A percentile compares a stretch with the other conserved stretches of the same genome.
Conservation (phyloP, 2,329 filamentous ascomycete species). For the Colletotrichum phormii region DNA sequence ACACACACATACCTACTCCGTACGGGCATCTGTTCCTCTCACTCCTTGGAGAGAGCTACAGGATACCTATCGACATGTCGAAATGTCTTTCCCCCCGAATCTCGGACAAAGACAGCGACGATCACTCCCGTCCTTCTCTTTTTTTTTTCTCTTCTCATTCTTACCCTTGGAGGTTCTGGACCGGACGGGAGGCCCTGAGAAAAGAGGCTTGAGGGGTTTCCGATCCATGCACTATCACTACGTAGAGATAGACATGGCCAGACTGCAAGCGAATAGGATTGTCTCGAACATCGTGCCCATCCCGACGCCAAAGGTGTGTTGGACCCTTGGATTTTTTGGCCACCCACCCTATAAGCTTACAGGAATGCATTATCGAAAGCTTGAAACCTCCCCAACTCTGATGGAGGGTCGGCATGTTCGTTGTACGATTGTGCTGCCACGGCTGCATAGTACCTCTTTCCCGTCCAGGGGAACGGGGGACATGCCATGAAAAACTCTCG, state of each 20-base stretch:
- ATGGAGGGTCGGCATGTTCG: slow-evolving; percentile 7
- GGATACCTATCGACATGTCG: not conserved
- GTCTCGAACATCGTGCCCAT: slow-evolving; percentile 13
- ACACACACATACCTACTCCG: not conserved
- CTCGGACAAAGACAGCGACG: not conserved
- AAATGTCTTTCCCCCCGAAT: not conserved
- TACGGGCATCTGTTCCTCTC: not conserved
- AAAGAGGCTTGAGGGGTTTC: slow-evolving; percentile 7
- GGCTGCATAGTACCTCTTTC: not conserved
- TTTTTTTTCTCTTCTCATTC: not conserved
- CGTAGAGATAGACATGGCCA: slow-evolving; percentile 12
- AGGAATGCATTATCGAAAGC: slow-evolving; percentile 27
- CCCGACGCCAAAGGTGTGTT: slow-evolving; percentile 9
- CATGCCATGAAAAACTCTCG: not conserved
- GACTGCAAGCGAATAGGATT: slow-evolving; percentile 29
- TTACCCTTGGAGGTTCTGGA: not conserved
- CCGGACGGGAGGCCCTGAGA: not conserved
- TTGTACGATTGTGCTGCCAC: not conserved
- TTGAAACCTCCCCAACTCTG: slow-evolving; percentile 23
- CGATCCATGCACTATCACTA: slow-evolving; percentile 5
- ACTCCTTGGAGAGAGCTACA: slow-evolving; percentile 11
- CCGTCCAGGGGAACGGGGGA: slow-evolving; percentile 6
- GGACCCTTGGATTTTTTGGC: slow-evolving; percentile 28
- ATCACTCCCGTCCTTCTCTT: not conserved
- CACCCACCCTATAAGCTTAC: not conserved